A percentile compares a stretch with the other conserved stretches of the same genome.
Evolutionary conservation across 2,329 filamentous ascomycete species (phyloP).

Genomic region (Colletotrichum siamense): DNA sequence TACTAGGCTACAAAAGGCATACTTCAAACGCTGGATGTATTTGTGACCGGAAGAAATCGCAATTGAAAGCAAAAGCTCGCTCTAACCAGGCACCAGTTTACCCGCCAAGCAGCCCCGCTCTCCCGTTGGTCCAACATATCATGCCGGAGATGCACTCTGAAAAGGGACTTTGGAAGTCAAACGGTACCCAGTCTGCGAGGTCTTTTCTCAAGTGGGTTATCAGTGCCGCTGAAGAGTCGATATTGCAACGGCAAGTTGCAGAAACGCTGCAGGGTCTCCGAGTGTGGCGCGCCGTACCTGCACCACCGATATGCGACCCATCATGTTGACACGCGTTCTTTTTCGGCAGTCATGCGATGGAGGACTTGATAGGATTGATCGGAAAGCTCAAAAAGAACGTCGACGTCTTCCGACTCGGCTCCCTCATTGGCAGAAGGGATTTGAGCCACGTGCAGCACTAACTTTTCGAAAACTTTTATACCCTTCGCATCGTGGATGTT

Average conservation of each 20-base stretch:
- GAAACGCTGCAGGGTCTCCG: not conserved
- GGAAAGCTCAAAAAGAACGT: not conserved
- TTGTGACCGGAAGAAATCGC: not conserved
- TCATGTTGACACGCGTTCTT: not conserved
- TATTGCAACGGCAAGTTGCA: not conserved
- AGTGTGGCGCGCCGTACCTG: not conserved
- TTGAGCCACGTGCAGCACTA: not conserved
- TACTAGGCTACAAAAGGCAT: too few species aligned
- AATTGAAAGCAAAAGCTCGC: not conserved
- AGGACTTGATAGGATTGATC: not conserved
- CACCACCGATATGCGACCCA: not conserved
- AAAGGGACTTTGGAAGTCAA: not conserved
- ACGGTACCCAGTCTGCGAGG: not conserved
- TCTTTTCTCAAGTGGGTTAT: not conserved
- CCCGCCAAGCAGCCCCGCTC: not conserved
- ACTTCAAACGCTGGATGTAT: not conserved
- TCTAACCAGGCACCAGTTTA: not conserved
- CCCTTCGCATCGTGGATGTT: conserved; percentile 27
- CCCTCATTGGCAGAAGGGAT: not conserved
- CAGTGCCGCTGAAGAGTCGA: not conserved
- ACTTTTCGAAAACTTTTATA: conserved; percentile 9
- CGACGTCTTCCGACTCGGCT: not conserved
- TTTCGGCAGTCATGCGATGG: not conserved
- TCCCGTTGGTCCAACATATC: not conserved
- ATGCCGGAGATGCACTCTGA: not conserved